phyloP scores from a whole-genome alignment of 768 basidiomycete species.

The Naganishia kalamii region DNA sequence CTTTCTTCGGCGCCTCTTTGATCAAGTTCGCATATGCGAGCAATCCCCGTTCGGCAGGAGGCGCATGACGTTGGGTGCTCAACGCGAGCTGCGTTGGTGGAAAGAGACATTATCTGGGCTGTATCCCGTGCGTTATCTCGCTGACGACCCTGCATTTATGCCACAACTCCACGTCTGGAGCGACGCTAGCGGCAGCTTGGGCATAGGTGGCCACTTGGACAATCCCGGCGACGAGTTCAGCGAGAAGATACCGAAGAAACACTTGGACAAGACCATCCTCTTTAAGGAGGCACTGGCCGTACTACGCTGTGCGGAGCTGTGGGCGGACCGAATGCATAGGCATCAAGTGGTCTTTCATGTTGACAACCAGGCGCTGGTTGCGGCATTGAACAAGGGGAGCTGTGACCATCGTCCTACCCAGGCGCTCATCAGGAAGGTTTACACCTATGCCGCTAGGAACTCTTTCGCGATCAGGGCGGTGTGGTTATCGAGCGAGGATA shows the following conservation, averaged over 20 bases:
- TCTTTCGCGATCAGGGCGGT: slow-evolving; percentile 2
- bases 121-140: background rate
- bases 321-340: background rate
- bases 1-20: background rate
- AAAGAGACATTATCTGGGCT: background rate
- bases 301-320: slow-evolving; percentile 2
- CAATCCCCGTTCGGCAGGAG: background rate
- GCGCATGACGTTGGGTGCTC: background rate
- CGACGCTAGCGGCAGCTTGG: slow-evolving; percentile 10
- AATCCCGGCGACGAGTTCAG: background rate
- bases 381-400: background rate
- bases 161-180: slow-evolving; percentile 20
- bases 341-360: slow-evolving; percentile 6
- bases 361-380: slow-evolving; percentile 21
- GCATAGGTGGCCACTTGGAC: slow-evolving; percentile 17
- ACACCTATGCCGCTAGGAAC: background rate
- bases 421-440: slow-evolving; percentile 14
- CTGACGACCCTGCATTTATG: background rate
- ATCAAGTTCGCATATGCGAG: background rate
- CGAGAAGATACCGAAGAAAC: background rate
- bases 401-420: slow-evolving; percentile 18
- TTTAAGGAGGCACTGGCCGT: slow-evolving; percentile 20
- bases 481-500: slow-evolving; percentile 14
- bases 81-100: background rate
- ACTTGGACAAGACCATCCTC: slow-evolving; percentile 19